Evolutionary conservation across 1,284 basidiomycete species (phyloP).

Genomic region (Ganoderma resinaceum): DNA sequence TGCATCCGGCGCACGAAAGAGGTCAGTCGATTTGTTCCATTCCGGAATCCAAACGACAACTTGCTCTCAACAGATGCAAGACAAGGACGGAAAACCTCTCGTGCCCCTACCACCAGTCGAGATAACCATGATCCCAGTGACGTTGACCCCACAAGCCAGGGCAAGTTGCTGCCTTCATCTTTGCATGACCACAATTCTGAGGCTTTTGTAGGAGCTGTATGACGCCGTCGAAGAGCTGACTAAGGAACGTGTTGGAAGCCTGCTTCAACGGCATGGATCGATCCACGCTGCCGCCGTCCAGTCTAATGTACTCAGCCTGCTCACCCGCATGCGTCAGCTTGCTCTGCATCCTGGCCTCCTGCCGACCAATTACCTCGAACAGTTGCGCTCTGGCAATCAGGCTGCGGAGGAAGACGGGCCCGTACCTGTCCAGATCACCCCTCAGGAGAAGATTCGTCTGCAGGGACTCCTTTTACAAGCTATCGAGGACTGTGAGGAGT

Average conservation of each 20-base stretch:
- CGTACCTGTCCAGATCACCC: constrained; percentile 48
- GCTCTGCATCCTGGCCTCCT: constrained; percentile 83
- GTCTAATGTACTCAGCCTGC: constrained; percentile 79
- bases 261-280: constrained; percentile 53
- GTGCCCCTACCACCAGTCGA: constrained; percentile 83
- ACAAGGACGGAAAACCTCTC: constrained; percentile 73
- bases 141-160: constrained; percentile 71
- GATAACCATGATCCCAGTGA: constrained; percentile 74
- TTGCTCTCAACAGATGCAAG: constrained; percentile 70
- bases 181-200: background rate
- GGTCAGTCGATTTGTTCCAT: constrained; percentile 41
- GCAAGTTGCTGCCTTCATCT: constrained; percentile 24
- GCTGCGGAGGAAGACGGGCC: constrained; percentile 38
- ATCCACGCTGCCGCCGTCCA: constrained; percentile 55
- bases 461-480: constrained; percentile 69
- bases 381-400: constrained; percentile 54
- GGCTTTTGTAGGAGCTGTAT: constrained; percentile 63
- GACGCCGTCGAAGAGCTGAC: constrained; percentile 76
- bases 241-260: constrained; percentile 64
- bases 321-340: constrained; percentile 88
- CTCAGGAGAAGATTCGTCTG: constrained; percentile 61
- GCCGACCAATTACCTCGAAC: constrained; percentile 78
- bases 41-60: background rate
- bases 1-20: constrained; percentile 91
- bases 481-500: constrained; percentile 87